Conservation (phyloP, 164 flowering plant genomes). For the Chimonanthus salicifolius region DNA sequence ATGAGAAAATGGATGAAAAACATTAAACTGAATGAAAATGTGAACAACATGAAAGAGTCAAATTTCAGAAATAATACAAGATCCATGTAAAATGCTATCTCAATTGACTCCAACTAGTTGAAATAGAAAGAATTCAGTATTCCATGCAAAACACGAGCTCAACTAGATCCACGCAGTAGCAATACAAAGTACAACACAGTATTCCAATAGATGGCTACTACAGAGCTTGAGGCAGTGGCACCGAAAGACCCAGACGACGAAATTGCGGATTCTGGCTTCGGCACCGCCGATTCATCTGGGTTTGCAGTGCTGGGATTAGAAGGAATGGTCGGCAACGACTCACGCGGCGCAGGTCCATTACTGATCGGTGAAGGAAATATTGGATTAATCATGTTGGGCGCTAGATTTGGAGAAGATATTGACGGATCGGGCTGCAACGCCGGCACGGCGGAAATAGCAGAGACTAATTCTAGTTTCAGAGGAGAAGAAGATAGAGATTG, state of each 20-base stretch:
- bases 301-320: conserved; percentile 63
- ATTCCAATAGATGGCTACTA: neutral
- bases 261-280: conserved; percentile 21
- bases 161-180: too few species aligned
- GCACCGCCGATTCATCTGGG: conserved; percentile 32
- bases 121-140: too few species aligned
- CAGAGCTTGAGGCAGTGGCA: conserved; percentile 13
- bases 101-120: too few species aligned
- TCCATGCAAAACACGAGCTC: too few species aligned
- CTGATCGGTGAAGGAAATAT: conserved; percentile 11
- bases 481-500: neutral
- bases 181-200: neutral
- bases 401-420: neutral
- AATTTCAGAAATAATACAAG: too few species aligned
- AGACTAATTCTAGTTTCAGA: neutral
- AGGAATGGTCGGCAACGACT: conserved; percentile 48
- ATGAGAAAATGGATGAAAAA: too few species aligned
- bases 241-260: conserved; percentile 30
- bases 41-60: too few species aligned
- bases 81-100: too few species aligned
- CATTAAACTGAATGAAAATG: too few species aligned
- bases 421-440: neutral
- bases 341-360: conserved; percentile 15
- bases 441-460: neutral
- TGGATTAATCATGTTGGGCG: neutral